Evolutionary conservation across 2,329 filamentous ascomycete species (phyloP).

Genomic region (Fusarium sp.): DNA sequence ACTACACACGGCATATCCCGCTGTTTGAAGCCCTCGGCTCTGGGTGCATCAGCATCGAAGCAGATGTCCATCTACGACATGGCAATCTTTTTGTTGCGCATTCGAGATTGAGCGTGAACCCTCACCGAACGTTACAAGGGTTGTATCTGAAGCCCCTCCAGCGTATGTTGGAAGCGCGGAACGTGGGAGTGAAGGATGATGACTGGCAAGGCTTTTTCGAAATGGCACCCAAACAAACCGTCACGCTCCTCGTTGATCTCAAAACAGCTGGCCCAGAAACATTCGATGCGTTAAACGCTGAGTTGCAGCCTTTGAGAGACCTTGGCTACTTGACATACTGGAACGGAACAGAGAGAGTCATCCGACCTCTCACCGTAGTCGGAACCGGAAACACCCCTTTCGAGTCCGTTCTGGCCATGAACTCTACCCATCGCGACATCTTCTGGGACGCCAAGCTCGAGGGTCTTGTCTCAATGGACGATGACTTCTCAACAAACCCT

Average conservation of each 20-base stretch:
- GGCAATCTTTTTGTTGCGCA: not conserved
- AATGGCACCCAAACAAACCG: not conserved
- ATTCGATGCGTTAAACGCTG: not conserved
- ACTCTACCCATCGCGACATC: conserved; percentile 4
- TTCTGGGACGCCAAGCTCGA: conserved; percentile 26
- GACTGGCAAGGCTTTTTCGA: conserved; percentile 1
- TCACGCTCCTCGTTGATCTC: conserved; percentile 9
- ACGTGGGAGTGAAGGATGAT: not conserved
- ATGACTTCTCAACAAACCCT: not conserved
- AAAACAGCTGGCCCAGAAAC: not conserved
- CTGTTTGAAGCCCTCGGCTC: conserved; percentile 19
- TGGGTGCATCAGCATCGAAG: conserved; percentile 13
- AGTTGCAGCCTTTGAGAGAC: conserved; percentile 7
- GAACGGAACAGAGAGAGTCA: conserved; percentile 6
- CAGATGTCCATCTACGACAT: not conserved
- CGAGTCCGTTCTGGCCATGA: not conserved
- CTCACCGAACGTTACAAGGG: not conserved
- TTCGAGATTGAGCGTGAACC: not conserved
- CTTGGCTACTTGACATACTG: conserved; percentile 8
- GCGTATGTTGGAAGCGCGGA: conserved; percentile 8
- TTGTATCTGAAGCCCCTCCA: conserved; percentile 8
- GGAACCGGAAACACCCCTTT: conserved; percentile 7
- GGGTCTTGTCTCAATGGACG: not conserved
- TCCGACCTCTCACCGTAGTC: conserved; percentile 6
- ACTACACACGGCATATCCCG: conserved; percentile 12